Conservation (phyloP, 1,284 basidiomycete genomes). For the Ceratobasidium sp. region DNA sequence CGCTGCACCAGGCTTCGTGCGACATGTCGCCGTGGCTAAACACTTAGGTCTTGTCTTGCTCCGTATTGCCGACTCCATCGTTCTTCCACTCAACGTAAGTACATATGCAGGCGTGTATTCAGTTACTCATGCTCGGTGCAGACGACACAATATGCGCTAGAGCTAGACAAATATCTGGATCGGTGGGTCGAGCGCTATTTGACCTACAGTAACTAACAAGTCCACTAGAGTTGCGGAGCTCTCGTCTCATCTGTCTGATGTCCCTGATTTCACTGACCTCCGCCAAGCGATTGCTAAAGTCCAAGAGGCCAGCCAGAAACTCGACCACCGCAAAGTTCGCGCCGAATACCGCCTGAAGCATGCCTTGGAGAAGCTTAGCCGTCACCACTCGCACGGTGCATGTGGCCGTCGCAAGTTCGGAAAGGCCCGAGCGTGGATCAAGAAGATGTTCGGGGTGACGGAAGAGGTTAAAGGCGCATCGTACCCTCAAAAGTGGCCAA, state of each 20-base stretch:
- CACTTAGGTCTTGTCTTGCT: slow-evolving; percentile 68
- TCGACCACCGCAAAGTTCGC: slow-evolving; percentile 61
- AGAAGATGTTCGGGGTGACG: slow-evolving; percentile 38
- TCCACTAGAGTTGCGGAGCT: slow-evolving; percentile 55
- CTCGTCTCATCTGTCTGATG: slow-evolving; percentile 42
- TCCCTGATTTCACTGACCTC: slow-evolving; percentile 58
- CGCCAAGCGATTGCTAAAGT: slow-evolving; percentile 59
- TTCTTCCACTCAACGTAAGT: slow-evolving; percentile 46
- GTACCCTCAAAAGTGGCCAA: slow-evolving; percentile 22
- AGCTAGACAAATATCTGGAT: slow-evolving; percentile 66
- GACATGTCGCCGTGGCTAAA: slow-evolving; percentile 68
- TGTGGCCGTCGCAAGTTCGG: slow-evolving; percentile 24
- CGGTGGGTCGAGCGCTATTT: slow-evolving; percentile 51
- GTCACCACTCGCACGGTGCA: not conserved
- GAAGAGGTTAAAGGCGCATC: not conserved
- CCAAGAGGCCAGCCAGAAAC: slow-evolving; percentile 57
- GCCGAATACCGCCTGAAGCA: slow-evolving; percentile 51
- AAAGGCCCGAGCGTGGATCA: slow-evolving; percentile 34
- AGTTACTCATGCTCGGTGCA: slow-evolving; percentile 60
- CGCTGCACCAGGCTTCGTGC: slow-evolving; percentile 40
- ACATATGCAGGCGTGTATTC: not conserved
- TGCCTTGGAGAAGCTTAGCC: slow-evolving; percentile 51
- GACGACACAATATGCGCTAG: slow-evolving; percentile 74
- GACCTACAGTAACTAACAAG: slow-evolving; percentile 47
- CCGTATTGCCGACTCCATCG: slow-evolving; percentile 64